phyloP scores from a whole-genome alignment of 2,329 filamentous ascomycete species.

The Phialophora tarda region DNA sequence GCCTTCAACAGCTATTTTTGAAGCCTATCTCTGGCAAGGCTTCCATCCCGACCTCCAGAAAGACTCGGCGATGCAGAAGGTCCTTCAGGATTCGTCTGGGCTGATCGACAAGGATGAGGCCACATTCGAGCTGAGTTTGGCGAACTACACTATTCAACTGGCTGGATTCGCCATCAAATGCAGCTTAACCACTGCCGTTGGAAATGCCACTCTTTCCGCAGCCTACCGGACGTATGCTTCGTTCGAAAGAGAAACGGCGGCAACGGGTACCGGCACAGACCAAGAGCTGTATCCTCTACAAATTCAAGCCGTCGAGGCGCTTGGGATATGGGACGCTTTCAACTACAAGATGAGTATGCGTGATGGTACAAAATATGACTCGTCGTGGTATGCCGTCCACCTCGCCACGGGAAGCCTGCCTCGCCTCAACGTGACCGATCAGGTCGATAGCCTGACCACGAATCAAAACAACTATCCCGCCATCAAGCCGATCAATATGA shows the following conservation, averaged over 20 bases:
- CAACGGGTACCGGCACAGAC: neutral
- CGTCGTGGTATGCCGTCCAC: neutral
- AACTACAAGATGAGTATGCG: neutral
- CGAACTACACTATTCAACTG: neutral
- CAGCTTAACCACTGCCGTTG: neutral
- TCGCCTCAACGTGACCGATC: neutral
- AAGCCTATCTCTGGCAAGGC: slow-evolving; percentile 2
- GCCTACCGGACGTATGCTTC: neutral
- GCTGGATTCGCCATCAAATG: neutral
- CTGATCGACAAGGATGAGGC: neutral
- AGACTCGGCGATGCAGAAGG: neutral
- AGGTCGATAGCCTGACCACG: neutral
- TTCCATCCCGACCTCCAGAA: neutral
- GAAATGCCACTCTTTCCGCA: neutral
- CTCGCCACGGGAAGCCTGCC: neutral
- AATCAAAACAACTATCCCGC: neutral
- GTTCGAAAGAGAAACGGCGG: neutral
- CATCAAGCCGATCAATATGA: neutral
- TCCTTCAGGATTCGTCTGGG: neutral
- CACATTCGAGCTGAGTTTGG: neutral
- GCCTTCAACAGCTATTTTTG: neutral
- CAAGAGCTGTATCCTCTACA: neutral
- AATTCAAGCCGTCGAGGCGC: neutral
- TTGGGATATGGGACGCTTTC: neutral
- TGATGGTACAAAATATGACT: neutral